These are phyloP conservation scores for Bipolaris cookei DNA, from an alignment of 2,329 filamentous ascomycete genomes.

Conservation along the genomic window DNA sequence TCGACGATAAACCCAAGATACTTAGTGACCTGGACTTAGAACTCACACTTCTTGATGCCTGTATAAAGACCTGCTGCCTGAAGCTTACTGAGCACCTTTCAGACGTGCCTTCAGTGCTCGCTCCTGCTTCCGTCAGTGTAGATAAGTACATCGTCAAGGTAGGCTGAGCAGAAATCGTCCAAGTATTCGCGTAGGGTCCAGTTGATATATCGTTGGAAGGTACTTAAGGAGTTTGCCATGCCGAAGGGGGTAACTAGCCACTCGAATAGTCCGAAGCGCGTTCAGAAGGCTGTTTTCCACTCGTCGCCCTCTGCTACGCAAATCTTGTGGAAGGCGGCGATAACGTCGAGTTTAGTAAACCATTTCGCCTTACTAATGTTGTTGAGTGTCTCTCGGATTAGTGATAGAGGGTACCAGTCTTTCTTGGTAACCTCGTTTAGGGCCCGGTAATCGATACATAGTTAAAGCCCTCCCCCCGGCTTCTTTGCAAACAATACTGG, in stretches of 20 bases:
- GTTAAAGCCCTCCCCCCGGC: too few species aligned
- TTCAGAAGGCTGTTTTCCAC: conserved; percentile 47
- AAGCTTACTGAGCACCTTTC: not conserved
- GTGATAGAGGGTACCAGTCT: too few species aligned
- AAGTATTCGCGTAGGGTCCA: conserved; percentile 23
- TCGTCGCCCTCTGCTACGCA: conserved; percentile 4
- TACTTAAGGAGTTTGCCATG: conserved; percentile 18
- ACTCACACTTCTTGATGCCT: conserved; percentile 17
- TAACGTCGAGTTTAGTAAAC: conserved; percentile 3
- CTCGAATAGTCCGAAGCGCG: conserved; percentile 42
- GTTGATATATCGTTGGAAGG: conserved; percentile 33
- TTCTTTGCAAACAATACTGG: too few species aligned
- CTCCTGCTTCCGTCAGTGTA: conserved; percentile 9
- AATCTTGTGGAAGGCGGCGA: too few species aligned
- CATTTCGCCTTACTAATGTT: not conserved
- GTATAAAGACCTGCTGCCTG: not conserved
- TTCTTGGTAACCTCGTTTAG: conserved; percentile 23
- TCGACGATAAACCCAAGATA: conserved; percentile 12
- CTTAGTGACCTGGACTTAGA: conserved; percentile 6
- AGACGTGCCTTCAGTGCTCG: conserved; percentile 4
- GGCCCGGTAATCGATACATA: too few species aligned
- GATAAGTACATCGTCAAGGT: conserved; percentile 36
- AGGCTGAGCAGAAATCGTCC: conserved; percentile 27
- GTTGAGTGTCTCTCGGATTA: too few species aligned
- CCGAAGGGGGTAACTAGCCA: conserved; percentile 40